Evolutionary conservation across 306 rosid genomes (phyloP).

Genomic region (Ceratonia siliqua): DNA sequence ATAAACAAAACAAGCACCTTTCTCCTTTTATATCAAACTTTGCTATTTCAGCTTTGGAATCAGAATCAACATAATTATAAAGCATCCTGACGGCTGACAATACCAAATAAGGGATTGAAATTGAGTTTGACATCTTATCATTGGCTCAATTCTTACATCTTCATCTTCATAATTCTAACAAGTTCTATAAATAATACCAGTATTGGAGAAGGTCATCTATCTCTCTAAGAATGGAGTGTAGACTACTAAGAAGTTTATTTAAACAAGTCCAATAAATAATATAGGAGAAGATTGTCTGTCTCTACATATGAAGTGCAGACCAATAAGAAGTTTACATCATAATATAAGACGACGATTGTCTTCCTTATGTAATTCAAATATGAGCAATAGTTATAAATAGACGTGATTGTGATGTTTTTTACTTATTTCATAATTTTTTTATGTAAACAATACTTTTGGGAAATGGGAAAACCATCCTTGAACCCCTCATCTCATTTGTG

Average conservation of each 20-base stretch:
- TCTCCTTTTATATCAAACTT: neutral
- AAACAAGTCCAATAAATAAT: conserved; percentile 1
- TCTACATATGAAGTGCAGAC: neutral
- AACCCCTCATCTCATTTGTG: neutral
- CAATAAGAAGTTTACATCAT: conserved; percentile 21
- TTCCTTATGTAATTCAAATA: conserved; percentile 10
- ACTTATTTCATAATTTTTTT: neutral
- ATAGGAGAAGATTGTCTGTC: neutral
- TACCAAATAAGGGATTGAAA: conserved; percentile 10
- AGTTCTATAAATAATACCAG: neutral
- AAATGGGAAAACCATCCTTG: neutral
- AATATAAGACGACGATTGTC: neutral
- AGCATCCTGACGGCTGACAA: neutral
- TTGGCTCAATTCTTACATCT: conserved; percentile 5
- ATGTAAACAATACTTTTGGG: neutral
- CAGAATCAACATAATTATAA: neutral
- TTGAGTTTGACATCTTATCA: conserved; percentile 16
- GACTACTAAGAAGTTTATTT: conserved; percentile 14
- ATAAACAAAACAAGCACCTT: neutral
- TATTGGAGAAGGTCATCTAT: neutral
- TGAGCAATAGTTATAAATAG: conserved; percentile 7
- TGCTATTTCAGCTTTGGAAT: neutral
- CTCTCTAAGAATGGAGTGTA: neutral
- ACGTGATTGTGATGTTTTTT: neutral
- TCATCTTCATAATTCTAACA: conserved; percentile 27